A percentile compares a stretch with the other conserved stretches of the same genome.
Conservation (phyloP, 1,284 basidiomycete species). For the Trametes versicolor region DNA sequence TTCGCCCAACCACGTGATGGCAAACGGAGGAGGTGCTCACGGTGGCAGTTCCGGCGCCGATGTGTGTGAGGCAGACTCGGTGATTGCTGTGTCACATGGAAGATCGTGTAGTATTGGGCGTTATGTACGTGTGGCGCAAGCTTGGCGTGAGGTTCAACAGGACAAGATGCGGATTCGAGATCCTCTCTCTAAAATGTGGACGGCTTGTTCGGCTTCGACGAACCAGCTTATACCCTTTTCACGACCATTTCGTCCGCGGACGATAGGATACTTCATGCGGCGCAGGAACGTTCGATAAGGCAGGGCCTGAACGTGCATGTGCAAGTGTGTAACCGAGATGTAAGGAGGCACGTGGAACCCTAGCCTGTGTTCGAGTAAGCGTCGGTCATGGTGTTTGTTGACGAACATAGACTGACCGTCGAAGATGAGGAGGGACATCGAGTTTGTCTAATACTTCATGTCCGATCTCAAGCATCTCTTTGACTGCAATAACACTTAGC, state of each 20-base stretch:
- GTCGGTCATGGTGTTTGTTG: background rate
- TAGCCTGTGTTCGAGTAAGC: constrained; percentile 53
- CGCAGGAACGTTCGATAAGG: constrained; percentile 63
- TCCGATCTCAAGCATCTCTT: constrained; percentile 70
- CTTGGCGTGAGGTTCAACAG: constrained; percentile 50
- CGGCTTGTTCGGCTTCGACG: constrained; percentile 69
- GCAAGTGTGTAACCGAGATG: constrained; percentile 82
- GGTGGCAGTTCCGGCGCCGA: constrained; percentile 12
- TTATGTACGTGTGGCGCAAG: constrained; percentile 4
- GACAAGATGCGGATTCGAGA: constrained; percentile 61
- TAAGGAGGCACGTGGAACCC: constrained; percentile 89
- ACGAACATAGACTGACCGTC: constrained; percentile 52
- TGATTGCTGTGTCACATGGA: background rate
- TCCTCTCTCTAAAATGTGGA: constrained; percentile 67
- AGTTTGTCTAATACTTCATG: constrained; percentile 59
- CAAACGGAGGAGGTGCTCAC: constrained; percentile 21
- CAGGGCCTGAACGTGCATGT: constrained; percentile 80
- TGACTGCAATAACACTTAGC: constrained; percentile 52
- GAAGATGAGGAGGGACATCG: constrained; percentile 49
- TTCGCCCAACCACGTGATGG: background rate
- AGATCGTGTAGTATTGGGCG: constrained; percentile 24
- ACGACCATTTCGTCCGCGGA: constrained; percentile 48
- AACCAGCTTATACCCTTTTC: constrained; percentile 86
- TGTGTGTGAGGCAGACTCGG: constrained; percentile 5
- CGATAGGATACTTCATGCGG: constrained; percentile 68